Conservation (phyloP, 768 basidiomycete species). For the Calocybe gangraenosa region DNA sequence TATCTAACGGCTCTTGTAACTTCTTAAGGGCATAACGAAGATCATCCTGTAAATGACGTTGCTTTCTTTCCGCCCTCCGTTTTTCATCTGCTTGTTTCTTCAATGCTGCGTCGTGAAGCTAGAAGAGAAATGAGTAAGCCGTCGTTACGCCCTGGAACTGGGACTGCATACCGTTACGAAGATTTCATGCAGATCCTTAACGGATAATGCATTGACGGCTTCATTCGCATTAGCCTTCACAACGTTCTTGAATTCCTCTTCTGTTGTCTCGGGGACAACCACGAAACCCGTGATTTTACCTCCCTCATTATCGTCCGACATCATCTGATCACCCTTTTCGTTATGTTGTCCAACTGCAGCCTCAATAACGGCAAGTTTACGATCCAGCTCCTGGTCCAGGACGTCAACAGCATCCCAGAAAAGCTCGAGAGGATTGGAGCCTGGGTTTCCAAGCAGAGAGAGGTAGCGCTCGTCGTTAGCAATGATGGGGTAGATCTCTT, state of each 20-base stretch:
- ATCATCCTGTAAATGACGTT: conserved; percentile 90
- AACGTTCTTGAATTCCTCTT: conserved; percentile 57
- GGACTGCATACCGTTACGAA: conserved; percentile 54
- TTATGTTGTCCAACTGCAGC: conserved; percentile 53
- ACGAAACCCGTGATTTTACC: conserved; percentile 30
- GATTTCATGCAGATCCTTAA: conserved; percentile 52
- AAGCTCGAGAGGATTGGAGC: conserved; percentile 91
- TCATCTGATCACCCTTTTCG: conserved; percentile 25
- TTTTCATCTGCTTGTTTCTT: conserved; percentile 85
- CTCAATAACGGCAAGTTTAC: conserved; percentile 67
- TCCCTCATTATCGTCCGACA: conserved; percentile 15
- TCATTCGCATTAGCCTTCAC: conserved; percentile 56
- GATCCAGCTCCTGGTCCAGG: conserved; percentile 81
- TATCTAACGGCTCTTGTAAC: conserved; percentile 74
- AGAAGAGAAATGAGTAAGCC: conserved; percentile 1
- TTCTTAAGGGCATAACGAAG: conserved; percentile 94
- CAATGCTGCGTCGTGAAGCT: conserved; percentile 71
- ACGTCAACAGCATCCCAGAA: conserved; percentile 94
- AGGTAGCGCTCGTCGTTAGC: conserved; percentile 79
- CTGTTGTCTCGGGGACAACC: conserved; percentile 54
- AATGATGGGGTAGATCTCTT: conserved; percentile 77
- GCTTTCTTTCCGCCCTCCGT: conserved; percentile 77
- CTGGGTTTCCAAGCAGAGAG: conserved; percentile 85
- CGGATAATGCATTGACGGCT: conserved; percentile 39
- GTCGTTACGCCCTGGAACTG: background rate